phyloP scores from a whole-genome alignment of 2,329 filamentous ascomycete species.

The Trichoderma sp. region DNA sequence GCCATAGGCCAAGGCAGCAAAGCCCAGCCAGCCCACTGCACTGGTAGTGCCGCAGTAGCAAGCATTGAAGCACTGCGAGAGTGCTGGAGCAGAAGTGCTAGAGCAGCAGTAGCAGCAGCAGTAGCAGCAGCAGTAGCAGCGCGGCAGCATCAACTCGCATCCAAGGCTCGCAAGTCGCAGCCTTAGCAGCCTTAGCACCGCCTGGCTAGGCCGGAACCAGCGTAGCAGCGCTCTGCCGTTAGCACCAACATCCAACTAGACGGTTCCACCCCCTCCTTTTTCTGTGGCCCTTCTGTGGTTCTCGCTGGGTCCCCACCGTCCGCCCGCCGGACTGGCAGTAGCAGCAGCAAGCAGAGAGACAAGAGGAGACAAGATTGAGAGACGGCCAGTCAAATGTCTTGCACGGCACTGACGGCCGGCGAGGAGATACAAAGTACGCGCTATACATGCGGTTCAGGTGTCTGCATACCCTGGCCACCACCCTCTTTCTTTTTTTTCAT shows the following conservation, averaged over 20 bases:
- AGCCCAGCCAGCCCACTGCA: too few relatives aligned
- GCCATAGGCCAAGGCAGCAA: too few relatives aligned
- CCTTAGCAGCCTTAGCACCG: not conserved
- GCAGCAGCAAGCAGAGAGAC: not conserved
- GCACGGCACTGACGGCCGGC: not conserved
- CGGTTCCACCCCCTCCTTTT: constrained; percentile 4
- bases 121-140: not conserved
- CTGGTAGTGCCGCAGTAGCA: not conserved
- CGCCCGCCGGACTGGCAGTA: not conserved
- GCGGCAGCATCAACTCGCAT: not conserved
- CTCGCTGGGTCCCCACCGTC: not conserved
- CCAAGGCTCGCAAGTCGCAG: too few relatives aligned
- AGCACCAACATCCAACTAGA: not conserved
- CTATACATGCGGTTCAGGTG: too few relatives aligned
- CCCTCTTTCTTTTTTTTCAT: not conserved
- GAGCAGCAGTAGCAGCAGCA: not conserved
- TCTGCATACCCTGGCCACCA: not conserved
- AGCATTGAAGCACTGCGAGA: not conserved
- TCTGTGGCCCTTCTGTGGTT: not conserved
- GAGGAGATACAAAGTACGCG: not conserved
- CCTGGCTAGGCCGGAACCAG: not conserved
- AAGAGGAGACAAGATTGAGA: not conserved
- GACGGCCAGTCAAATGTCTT: not conserved
- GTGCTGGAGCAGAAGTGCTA: not conserved
- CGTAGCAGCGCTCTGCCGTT: not conserved